A percentile compares a stretch with the other conserved stretches of the same genome.
Evolutionary conservation across 805 yeast species (phyloP).

Genomic region (Starmerella khaoyaiensis): DNA sequence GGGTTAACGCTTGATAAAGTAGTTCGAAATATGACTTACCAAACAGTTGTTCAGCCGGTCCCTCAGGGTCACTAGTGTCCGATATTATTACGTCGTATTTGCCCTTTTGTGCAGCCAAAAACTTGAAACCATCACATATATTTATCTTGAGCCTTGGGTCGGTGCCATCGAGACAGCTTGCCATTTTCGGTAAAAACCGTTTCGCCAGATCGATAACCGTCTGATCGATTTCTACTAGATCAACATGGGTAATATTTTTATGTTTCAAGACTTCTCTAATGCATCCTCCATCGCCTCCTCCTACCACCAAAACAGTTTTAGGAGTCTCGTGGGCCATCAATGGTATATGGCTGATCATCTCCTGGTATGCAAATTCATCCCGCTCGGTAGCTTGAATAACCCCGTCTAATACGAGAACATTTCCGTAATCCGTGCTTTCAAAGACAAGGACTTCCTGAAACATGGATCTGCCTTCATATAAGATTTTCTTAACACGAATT

Average conservation of each 20-base stretch:
- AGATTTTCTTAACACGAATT: constrained; percentile 46
- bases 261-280: constrained; percentile 78
- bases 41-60: constrained; percentile 85
- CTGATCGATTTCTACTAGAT: constrained; percentile 81
- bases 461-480: constrained; percentile 54
- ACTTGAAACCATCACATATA: constrained; percentile 76
- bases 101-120: constrained; percentile 36
- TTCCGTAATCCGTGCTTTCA: constrained; percentile 63
- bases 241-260: constrained; percentile 43
- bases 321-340: constrained; percentile 67
- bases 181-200: constrained; percentile 66
- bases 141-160: constrained; percentile 55
- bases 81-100: constrained; percentile 76
- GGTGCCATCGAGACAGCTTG: constrained; percentile 34
- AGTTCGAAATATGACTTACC: constrained; percentile 63
- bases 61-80: constrained; percentile 91
- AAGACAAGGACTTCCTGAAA: constrained; percentile 75
- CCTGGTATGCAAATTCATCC: constrained; percentile 91
- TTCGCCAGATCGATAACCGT: constrained; percentile 61
- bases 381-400: constrained; percentile 82
- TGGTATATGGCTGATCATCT: constrained; percentile 76
- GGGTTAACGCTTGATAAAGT: constrained; percentile 47
- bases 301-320: constrained; percentile 66
- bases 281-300: constrained; percentile 97
- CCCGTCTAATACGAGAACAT: constrained; percentile 80